Evolutionary conservation across 495 filamentous ascomycete species (phyloP).

Genomic region (Penicillium ochrochloron): DNA sequence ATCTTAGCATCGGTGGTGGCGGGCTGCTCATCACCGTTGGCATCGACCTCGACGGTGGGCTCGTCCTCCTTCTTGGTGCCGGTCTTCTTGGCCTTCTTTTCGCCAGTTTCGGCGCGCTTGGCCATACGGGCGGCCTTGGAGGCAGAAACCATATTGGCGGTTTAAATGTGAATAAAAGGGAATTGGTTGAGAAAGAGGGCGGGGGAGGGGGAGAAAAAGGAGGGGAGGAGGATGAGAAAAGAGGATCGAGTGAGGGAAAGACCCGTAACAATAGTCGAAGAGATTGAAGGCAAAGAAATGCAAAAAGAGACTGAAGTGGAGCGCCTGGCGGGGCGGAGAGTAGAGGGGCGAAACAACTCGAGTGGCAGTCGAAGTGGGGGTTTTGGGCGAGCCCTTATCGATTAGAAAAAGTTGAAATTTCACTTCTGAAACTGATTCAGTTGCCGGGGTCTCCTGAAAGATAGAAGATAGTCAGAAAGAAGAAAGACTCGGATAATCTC

Average conservation of each 20-base stretch:
- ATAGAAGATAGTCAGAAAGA: not conserved
- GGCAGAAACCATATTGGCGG: slow-evolving; percentile 72
- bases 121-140: slow-evolving; percentile 98
- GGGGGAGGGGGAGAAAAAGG: slow-evolving; percentile 17
- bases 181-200: slow-evolving; percentile 10
- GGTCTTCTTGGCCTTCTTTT: slow-evolving; percentile 71
- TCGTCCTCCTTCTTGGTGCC: slow-evolving; percentile 74
- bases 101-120: slow-evolving; percentile 78
- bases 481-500: not conserved
- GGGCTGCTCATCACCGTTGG: slow-evolving; percentile 57
- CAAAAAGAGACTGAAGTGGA: slow-evolving; percentile 47
- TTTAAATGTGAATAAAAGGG: slow-evolving; percentile 17
- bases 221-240: slow-evolving; percentile 15
- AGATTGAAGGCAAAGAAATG: slow-evolving; percentile 44
- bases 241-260: slow-evolving; percentile 21
- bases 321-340: slow-evolving; percentile 46
- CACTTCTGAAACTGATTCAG: slow-evolving; percentile 18
- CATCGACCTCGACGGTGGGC: slow-evolving; percentile 58
- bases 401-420: slow-evolving; percentile 32
- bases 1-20: slow-evolving; percentile 73
- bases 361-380: slow-evolving; percentile 24
- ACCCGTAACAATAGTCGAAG: slow-evolving; percentile 28
- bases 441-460: not conserved
- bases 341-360: slow-evolving; percentile 39
- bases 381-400: slow-evolving; percentile 48